Conservation (phyloP, 2,329 filamentous ascomycete species). For the Ciborinia camelliae region DNA sequence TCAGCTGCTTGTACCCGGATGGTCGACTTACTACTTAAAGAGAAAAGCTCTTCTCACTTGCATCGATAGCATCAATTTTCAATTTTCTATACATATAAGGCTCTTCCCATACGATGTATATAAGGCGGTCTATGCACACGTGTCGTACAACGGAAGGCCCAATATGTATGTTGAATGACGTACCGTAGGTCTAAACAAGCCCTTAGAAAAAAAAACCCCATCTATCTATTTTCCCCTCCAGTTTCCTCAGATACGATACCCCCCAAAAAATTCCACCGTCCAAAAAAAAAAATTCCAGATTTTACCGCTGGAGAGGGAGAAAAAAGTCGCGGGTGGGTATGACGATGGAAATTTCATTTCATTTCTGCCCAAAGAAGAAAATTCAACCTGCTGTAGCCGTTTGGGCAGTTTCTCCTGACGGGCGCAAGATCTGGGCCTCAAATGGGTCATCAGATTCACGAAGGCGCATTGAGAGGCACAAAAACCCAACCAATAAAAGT, state of each 20-base stretch:
- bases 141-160: slow-evolving; percentile 19
- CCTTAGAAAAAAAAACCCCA: not conserved
- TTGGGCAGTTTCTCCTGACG: slow-evolving; percentile 8
- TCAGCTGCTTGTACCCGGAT: not conserved
- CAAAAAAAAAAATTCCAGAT: not conserved
- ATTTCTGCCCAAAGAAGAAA: slow-evolving; percentile 16
- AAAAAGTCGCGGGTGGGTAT: not conserved
- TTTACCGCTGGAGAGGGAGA: not conserved
- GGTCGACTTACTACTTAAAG: not conserved
- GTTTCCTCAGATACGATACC: slow-evolving; percentile 3
- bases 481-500: slow-evolving; percentile 6
- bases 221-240: slow-evolving; percentile 8
- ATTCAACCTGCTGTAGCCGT: slow-evolving; percentile 12
- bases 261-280: not conserved
- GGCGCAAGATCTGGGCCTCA: slow-evolving; percentile 1
- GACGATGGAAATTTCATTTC: not conserved
- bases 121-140: slow-evolving; percentile 19
- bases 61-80: slow-evolving; percentile 16
- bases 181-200: not conserved
- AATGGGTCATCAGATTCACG: slow-evolving; percentile 15
- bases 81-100: slow-evolving; percentile 17
- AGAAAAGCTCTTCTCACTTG: slow-evolving; percentile 10
- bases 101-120: slow-evolving; percentile 11
- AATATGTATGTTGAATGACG: slow-evolving; percentile 20
- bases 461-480: slow-evolving; percentile 10